Base-by-base conservation (phyloP, 2,329 filamentous ascomycete species). In the Exserohilum rostratum region DNA sequence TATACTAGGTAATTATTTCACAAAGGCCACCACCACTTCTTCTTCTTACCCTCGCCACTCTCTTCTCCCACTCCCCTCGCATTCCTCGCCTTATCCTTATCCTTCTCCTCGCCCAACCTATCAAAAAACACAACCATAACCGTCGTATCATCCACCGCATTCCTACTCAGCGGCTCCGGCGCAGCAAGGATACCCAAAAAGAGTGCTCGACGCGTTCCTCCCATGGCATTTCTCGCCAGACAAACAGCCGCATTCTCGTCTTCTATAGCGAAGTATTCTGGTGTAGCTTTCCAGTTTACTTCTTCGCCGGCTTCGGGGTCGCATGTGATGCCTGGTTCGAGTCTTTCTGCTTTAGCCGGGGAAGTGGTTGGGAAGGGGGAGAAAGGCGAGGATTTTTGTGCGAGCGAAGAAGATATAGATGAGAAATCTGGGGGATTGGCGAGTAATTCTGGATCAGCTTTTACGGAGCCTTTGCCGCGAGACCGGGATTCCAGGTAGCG, bases 101-200 rank as follows among this genome's bases (percentile, higher is more conserved):
- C 33, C 18, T 29, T 13, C 3, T 18, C 33, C 20, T 42, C 47
- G 1, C 46, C 45, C 27, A 70, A 27, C 33, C 58, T 78, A 2
- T 77, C 79, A 62, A 86, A 86, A 74, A 85, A 79, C 22, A 82
- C 76, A 2, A 84, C 81, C 63, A 83, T 77, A 6, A 83, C 75
- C 1, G 81, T 82, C 7, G 79, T 79, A 64, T 83, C 82, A 60
- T 84, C 82, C 9, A 81, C 70, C 13, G 79, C 72, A 56, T 73
- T 67, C 40, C 80, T 58, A 7, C 68, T 69, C 15, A 76, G 68
- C 35, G 72, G 67, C 7, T 54, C 57, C 20, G 65, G 55, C 3
- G 76, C 60, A 18, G 62, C 74, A 58, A 79, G 60, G 2, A 79
- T 54, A 0, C 75, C 76, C 4, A 71, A 61, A 11, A 80, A 76